A percentile compares a stretch with the other conserved stretches of the same genome.
Conservation (phyloP, 1,284 basidiomycete species). For the Phellopilus nigrolimitatus region DNA sequence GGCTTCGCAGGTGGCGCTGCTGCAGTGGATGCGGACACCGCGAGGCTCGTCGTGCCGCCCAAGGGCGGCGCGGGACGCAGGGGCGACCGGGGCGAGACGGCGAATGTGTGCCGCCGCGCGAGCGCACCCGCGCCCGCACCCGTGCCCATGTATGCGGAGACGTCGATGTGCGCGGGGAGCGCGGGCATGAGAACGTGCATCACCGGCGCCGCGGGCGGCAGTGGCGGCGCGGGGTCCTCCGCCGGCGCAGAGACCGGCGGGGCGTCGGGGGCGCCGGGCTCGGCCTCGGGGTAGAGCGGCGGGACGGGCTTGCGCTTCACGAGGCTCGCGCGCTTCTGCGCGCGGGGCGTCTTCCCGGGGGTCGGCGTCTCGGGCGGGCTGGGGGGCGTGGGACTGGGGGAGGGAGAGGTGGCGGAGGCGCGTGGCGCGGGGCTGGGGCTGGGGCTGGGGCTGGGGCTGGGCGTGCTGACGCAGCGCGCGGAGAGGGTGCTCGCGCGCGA, state of each 20-base stretch:
- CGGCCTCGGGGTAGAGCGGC: constrained; percentile 14
- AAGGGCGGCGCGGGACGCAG: too few species aligned
- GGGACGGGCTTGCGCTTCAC: constrained; percentile 20
- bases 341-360: not conserved
- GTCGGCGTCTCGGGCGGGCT: too few species aligned
- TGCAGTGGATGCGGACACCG: too few species aligned
- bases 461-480: too few species aligned
- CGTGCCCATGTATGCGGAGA: too few species aligned
- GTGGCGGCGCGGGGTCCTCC: not conserved
- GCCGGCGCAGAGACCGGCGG: not conserved
- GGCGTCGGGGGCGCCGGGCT: not conserved
- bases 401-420: too few species aligned
- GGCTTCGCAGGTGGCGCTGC: not conserved
- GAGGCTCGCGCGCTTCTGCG: constrained; percentile 17
- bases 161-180: too few species aligned
- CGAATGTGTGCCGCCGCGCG: not conserved
- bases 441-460: too few species aligned
- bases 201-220: not conserved
- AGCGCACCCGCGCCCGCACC: not conserved
- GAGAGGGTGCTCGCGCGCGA: constrained; percentile 5
- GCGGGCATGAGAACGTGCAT: too few species aligned
- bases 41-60: too few species aligned
- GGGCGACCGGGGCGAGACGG: too few species aligned
- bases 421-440: not conserved
- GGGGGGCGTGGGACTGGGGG: too few species aligned